phyloP scores from a whole-genome alignment of 345 rosid genomes.

The Euphorbia peplus region DNA sequence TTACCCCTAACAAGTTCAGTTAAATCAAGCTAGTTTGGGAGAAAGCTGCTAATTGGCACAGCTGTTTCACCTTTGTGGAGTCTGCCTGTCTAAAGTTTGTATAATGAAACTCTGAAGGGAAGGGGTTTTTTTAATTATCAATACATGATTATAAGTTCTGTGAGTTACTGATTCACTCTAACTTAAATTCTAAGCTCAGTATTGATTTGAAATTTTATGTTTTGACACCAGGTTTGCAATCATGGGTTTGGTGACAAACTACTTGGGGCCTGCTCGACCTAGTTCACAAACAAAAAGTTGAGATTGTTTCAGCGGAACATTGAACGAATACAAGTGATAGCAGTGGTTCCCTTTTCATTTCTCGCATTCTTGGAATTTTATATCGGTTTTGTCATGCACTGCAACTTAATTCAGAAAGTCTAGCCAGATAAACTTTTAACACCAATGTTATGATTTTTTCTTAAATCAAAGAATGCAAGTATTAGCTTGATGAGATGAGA shows the following conservation, averaged over 20 bases:
- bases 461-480: background rate
- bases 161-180: background rate
- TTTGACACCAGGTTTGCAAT: slow-evolving; percentile 74
- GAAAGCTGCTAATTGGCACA: too few species aligned
- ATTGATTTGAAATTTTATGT: slow-evolving; percentile 1
- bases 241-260: slow-evolving; percentile 95
- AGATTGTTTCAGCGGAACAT: background rate
- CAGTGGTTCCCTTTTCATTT: background rate
- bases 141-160: background rate
- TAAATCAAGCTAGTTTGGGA: background rate
- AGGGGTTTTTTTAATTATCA: background rate
- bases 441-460: background rate
- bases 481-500: background rate
- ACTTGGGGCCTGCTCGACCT: slow-evolving; percentile 79
- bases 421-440: background rate
- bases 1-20: background rate
- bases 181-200: background rate
- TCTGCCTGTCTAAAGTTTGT: background rate
- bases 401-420: background rate
- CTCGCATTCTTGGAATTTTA: background rate
- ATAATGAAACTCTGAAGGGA: background rate
- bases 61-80: background rate
- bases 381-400: background rate
- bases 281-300: slow-evolving; percentile 42
- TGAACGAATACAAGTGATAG: background rate